Evolutionary conservation across 2,329 filamentous ascomycete genomes (phyloP), one percentile per base, ranked within the genome.

Genomic region (Claviceps sp.): DNA sequence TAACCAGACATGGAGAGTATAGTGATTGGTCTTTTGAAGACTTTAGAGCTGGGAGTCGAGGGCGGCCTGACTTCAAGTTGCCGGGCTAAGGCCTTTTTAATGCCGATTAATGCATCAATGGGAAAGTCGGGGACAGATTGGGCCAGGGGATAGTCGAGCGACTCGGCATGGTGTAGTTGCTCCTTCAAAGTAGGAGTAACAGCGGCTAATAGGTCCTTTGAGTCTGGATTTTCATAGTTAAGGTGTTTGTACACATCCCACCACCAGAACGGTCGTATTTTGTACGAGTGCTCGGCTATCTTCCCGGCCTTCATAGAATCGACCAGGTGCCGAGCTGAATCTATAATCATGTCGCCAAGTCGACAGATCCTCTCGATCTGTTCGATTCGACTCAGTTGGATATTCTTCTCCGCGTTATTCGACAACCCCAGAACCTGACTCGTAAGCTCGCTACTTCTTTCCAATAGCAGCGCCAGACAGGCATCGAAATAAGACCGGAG

Each of bases 181-280:
- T 60, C 59, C 23, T 60, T 57, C 17, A 66, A 56, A 5, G 59
- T 56, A 8, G 56, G 55, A 44, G 61, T 56, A 17, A 64, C 57
- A 8, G 60, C 55, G 20, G 60, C 53, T 36, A 61, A 61, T 38
- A 62, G 60, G 49, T 67, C 62, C 51, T 59, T 61, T 49, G 65
- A 63, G 26, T 58, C 56, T 45, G 61, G 58, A 2, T 56, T 57
- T 1, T 60, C 60, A 5, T 52, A 58, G 44, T 66, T 62, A 52
- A 68, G 61, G 46, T 68, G 61, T 50, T 64, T 66, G 54, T 67
- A 61, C 38, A 68, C 62, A 40, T 68, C 59, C 66, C 67, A 69
- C 66, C 67, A 70, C 67, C 67, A 70, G 45, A 66, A 69, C 0
- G 67, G 67, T n/a, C 64, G 57, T 20, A 58, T 58, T 36, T 57